These are phyloP conservation scores for Podospora bellae-mahoneyi DNA, from an alignment of 495 filamentous ascomycete species.

Conservation along the genomic window DNA sequence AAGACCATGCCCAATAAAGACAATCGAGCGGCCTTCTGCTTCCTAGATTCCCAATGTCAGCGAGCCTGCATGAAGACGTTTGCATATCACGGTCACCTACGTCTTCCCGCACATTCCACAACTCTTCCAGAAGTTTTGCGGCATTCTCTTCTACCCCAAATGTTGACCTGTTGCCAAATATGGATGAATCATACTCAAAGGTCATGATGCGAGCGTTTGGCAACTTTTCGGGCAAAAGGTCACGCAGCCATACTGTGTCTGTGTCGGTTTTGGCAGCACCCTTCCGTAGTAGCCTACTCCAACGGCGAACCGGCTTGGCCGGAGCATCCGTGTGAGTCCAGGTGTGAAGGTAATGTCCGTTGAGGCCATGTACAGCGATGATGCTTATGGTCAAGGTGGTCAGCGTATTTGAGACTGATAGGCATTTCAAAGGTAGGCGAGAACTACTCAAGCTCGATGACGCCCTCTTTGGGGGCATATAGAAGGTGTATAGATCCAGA, in stretches of 20 bases:
- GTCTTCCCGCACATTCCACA: constrained; percentile 2
- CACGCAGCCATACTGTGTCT: constrained; percentile 38
- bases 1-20: constrained; percentile 39
- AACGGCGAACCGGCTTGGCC: background rate
- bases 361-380: constrained; percentile 44
- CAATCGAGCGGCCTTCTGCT: constrained; percentile 45
- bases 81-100: background rate
- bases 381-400: constrained; percentile 26
- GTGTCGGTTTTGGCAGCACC: background rate
- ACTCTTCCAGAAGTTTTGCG: background rate
- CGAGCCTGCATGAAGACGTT: background rate
- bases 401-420: background rate
- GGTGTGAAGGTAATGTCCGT: constrained; percentile 33
- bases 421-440: background rate
- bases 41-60: background rate
- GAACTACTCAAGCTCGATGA: background rate
- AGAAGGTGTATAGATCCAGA: background rate
- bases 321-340: constrained; percentile 40
- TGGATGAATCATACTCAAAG: constrained; percentile 45
- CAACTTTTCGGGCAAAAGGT: constrained; percentile 42
- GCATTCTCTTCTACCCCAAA: constrained; percentile 50
- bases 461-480: background rate
- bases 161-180: constrained; percentile 42
- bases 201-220: constrained; percentile 43
- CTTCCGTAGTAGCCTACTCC: constrained; percentile 13